Conservation (phyloP, 1,284 basidiomycete genomes). For the Apiotrichum akiyoshidainum region DNA sequence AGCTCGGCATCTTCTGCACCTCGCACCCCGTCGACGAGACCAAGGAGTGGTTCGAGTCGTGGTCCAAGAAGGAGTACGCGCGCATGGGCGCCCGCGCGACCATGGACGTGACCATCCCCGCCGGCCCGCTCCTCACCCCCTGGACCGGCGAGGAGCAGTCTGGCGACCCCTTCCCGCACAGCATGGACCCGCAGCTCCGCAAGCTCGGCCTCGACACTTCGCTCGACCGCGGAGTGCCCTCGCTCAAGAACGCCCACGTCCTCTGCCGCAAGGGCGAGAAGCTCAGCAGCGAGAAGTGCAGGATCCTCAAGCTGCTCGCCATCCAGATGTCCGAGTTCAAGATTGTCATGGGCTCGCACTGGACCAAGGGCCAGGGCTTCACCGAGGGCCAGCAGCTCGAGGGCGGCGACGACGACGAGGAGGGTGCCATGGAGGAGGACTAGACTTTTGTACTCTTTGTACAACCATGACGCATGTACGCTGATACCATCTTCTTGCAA, state of each 20-base stretch:
- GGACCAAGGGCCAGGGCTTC: slow-evolving; percentile 67
- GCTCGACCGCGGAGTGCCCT: slow-evolving; percentile 84
- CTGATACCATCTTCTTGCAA: background rate
- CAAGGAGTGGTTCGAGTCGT: slow-evolving; percentile 89
- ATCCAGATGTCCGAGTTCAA: slow-evolving; percentile 78
- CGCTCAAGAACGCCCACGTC: slow-evolving; percentile 71
- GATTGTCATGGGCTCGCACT: slow-evolving; percentile 67
- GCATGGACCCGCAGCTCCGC: slow-evolving; percentile 92
- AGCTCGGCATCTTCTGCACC: slow-evolving; percentile 90
- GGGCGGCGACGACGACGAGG: slow-evolving; percentile 26
- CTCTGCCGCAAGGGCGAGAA: slow-evolving; percentile 80
- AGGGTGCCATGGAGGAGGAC: slow-evolving; percentile 37
- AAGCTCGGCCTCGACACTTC: slow-evolving; percentile 83
- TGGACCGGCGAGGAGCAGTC: slow-evolving; percentile 61
- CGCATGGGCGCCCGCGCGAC: slow-evolving; percentile 78
- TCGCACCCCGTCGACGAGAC: slow-evolving; percentile 83
- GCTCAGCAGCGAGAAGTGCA: slow-evolving; percentile 78
- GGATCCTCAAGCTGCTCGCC: slow-evolving; percentile 81
- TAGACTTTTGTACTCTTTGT: slow-evolving; percentile 24
- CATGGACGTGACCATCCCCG: slow-evolving; percentile 71
- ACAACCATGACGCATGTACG: slow-evolving; percentile 20
- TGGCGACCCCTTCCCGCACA: slow-evolving; percentile 80
- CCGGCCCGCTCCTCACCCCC: slow-evolving; percentile 55
- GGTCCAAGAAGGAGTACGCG: slow-evolving; percentile 85
- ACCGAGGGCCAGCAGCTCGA: slow-evolving; percentile 60